Percentiles rank a stretch among this genome's conserved stretches.
These are phyloP conservation scores for Yamadazyma aaseri DNA, from an alignment of 1,139 yeast species.

Conservation along the genomic window DNA sequence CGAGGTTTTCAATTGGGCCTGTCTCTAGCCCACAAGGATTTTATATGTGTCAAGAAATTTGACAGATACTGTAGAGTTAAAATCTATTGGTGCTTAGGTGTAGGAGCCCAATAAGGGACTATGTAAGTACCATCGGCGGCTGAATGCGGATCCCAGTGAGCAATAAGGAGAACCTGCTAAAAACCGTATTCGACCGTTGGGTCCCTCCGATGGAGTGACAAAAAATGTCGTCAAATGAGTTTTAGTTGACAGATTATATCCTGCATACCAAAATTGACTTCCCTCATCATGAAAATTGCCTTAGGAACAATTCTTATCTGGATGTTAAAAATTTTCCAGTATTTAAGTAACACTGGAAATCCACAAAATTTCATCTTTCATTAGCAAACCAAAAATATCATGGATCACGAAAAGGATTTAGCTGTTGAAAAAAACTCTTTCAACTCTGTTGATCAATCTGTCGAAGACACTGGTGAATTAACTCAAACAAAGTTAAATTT, in stretches of 20 bases:
- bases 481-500: conserved; percentile 18
- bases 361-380: not conserved
- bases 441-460: conserved; percentile 41
- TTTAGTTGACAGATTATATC: not conserved
- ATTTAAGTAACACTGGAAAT: not conserved
- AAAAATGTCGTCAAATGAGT: too few relatives aligned
- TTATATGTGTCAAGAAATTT: too few relatives aligned
- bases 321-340: not conserved
- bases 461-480: conserved; percentile 18
- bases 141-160: too few relatives aligned
- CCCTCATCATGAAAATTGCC: not conserved
- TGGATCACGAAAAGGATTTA: conserved; percentile 52
- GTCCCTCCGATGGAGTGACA: too few relatives aligned
- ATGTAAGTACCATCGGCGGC: too few relatives aligned
- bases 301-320: not conserved
- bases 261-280: not conserved
- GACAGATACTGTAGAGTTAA: too few relatives aligned
- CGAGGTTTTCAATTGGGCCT: too few relatives aligned
- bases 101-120: too few relatives aligned
- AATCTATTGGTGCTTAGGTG: too few relatives aligned
- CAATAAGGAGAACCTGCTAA: too few relatives aligned
- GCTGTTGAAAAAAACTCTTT: conserved; percentile 71
- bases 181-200: too few relatives aligned
- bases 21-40: too few relatives aligned
- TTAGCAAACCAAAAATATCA: conserved; percentile 1